Evolutionary conservation across 1,284 basidiomycete genomes (phyloP).

Genomic region (Ceratobasidium sp.): DNA sequence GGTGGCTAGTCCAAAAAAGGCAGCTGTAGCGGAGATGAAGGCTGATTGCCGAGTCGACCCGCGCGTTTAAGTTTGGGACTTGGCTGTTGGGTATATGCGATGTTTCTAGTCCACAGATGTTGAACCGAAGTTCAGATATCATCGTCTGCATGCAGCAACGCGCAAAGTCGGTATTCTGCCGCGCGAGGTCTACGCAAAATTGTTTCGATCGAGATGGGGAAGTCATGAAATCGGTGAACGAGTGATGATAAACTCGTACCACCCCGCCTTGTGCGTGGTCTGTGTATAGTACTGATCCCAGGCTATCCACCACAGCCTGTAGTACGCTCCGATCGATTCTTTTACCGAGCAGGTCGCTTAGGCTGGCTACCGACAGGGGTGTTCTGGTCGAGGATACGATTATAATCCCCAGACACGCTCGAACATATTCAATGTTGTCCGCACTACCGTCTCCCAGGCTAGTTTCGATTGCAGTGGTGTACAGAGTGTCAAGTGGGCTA

Average conservation of each 20-base stretch:
- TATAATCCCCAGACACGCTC: not conserved
- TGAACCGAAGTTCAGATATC: slow-evolving; percentile 9
- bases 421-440: not conserved
- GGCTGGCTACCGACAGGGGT: not conserved
- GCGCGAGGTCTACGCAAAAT: not conserved
- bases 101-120: slow-evolving; percentile 35
- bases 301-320: not conserved
- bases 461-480: no score
- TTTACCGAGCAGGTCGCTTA: not conserved
- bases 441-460: no score
- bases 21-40: slow-evolving; percentile 2
- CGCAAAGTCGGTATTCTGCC: slow-evolving; percentile 8
- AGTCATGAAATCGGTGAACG: slow-evolving; percentile 32
- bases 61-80: not conserved
- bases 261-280: not conserved
- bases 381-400: not conserved
- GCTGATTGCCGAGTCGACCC: not conserved
- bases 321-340: not conserved
- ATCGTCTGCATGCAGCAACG: not conserved
- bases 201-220: not conserved
- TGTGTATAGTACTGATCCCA: slow-evolving; percentile 33
- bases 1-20: slow-evolving; percentile 18
- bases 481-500: no score
- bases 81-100: slow-evolving; percentile 3
- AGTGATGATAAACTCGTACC: slow-evolving; percentile 32